Percentiles rank a stretch among this genome's conserved stretches.
Conservation (phyloP, 2,329 filamentous ascomycete species). For the Diaporthe ilicicola region DNA sequence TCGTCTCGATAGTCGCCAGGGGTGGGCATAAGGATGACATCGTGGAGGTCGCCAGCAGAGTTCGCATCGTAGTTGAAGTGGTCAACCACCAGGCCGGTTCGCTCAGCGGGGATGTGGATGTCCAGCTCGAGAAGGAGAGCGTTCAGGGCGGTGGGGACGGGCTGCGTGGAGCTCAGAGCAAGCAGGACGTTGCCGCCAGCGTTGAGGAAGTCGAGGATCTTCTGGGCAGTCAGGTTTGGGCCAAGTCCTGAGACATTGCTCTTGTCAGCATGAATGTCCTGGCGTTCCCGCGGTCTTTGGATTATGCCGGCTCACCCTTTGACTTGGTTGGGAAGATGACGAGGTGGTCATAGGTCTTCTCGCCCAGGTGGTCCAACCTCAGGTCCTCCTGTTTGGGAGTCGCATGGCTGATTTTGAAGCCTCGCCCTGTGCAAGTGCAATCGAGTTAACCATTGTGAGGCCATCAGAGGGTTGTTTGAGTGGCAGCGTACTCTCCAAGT, state of each 20-base stretch:
- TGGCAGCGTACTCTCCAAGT: conserved; percentile 69
- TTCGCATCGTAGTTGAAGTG: conserved; percentile 92
- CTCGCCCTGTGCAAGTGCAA: conserved; percentile 68
- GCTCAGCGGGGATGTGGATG: conserved; percentile 85
- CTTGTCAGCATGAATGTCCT: background rate
- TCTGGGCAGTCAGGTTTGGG: conserved; percentile 84
- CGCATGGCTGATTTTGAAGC: conserved; percentile 82
- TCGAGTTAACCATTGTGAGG: conserved; percentile 36
- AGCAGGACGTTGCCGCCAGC: conserved; percentile 90
- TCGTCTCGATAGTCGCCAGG: conserved; percentile 72
- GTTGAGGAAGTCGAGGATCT: conserved; percentile 91
- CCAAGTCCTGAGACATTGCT: conserved; percentile 73
- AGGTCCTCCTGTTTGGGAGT: conserved; percentile 83
- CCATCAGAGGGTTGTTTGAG: conserved; percentile 5
- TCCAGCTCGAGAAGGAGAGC: conserved; percentile 88
- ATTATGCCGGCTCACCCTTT: conserved; percentile 70
- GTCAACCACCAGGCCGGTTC: conserved; percentile 86
- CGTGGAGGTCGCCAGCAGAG: conserved; percentile 83
- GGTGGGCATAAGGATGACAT: conserved; percentile 81
- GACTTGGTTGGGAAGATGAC: conserved; percentile 87
- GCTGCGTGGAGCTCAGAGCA: conserved; percentile 76
- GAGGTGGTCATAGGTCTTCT: conserved; percentile 90
- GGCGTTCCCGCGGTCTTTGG: background rate
- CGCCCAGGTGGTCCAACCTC: conserved; percentile 84
- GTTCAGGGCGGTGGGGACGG: conserved; percentile 77